Base-by-base conservation (phyloP, 176 grass and related monocot species). In the Oryza meyeriana region DNA sequence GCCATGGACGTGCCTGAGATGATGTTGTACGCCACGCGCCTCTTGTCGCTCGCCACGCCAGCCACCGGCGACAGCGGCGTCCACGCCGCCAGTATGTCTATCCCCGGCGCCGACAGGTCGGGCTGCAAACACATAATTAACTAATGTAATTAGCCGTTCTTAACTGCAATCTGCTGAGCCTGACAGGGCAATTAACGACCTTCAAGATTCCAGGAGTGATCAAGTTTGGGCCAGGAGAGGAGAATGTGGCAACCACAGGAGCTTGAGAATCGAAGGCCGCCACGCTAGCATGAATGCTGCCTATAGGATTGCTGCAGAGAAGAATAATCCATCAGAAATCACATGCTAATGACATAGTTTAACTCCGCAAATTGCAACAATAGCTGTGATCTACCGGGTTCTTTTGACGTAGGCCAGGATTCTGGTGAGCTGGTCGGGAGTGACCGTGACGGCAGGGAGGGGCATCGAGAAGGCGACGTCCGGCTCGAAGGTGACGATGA, bases 1-100 rank as follows among this genome's bases (percentile, higher is more conserved):
- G 85, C 50, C 82, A 94, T 88, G 39, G 91, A 90, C 12, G 91
- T 94, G 22, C 91, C 91, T 4, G 91, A 94, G 11, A 91, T 89
- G 75, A 91, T 85, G 71, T 91, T 94, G 86, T 33, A 33, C 32
- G 32, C 32, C 4, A 4, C 32, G 32, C 32, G 1, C 32, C 32
- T 33, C 32, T 33, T 2, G 32, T 33, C 32, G 32, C 32, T 33
- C 32, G 4, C 32, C 32, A 33, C 32, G 32, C 32, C 32, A 4
- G 32, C 32, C 32, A 33, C 32, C 32, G 32, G 32, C 32, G 32
- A 33, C 32, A 33, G 32, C 32, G 32, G 32, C 32, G 32, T 33
- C 32, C 32, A 33, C 32, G 32, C 32, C 32, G 32, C 32, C 32
- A 33, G 32, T 33, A 33, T 33, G 32, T 33, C 32, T 33, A 33